A percentile compares a stretch with the other conserved stretches of the same genome.
Evolutionary conservation across 1,284 basidiomycete genomes (phyloP).

Genomic region (Pyrrhoderma noxium): DNA sequence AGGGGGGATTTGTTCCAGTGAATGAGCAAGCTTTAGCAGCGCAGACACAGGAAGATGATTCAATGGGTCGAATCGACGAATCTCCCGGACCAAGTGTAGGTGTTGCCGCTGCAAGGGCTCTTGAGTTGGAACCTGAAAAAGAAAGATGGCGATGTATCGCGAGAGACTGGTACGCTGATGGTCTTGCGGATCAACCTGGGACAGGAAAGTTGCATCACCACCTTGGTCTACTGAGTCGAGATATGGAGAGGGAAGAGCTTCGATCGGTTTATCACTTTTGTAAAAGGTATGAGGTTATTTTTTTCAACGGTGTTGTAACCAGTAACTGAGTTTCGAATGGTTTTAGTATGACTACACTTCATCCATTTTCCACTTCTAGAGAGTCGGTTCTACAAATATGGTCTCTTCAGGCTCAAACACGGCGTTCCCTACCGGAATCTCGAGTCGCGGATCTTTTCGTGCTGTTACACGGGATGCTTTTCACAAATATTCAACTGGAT

Average conservation of each 20-base stretch:
- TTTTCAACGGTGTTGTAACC: conserved; percentile 7
- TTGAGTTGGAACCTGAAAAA: conserved; percentile 87
- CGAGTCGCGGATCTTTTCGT: conserved; percentile 80
- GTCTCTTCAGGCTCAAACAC: conserved; percentile 66
- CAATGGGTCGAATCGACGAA: conserved; percentile 53
- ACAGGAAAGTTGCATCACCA: conserved; percentile 92
- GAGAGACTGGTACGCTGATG: conserved; percentile 87
- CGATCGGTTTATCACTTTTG: conserved; percentile 86
- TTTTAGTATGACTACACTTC: conserved; percentile 76
- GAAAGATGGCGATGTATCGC: conserved; percentile 90
- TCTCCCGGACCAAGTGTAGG: conserved; percentile 78
- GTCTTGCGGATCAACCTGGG: conserved; percentile 83
- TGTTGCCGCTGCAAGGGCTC: conserved; percentile 73
- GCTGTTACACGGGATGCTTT: conserved; percentile 90
- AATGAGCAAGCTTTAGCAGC: conserved; percentile 38
- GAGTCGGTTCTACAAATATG: conserved; percentile 86
- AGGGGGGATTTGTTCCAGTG: conserved; percentile 34
- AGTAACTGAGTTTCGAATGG: conserved; percentile 17
- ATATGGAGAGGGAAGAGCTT: conserved; percentile 79
- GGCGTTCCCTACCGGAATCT: conserved; percentile 71
- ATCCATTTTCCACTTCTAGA: conserved; percentile 80
- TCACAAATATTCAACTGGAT: conserved; percentile 91
- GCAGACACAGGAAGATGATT: conserved; percentile 34
- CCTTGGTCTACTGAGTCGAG: conserved; percentile 81
- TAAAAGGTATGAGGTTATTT: conserved; percentile 64